Base-by-base conservation (phyloP, 805 yeast species). In the Zygoascus biomembranicola region DNA sequence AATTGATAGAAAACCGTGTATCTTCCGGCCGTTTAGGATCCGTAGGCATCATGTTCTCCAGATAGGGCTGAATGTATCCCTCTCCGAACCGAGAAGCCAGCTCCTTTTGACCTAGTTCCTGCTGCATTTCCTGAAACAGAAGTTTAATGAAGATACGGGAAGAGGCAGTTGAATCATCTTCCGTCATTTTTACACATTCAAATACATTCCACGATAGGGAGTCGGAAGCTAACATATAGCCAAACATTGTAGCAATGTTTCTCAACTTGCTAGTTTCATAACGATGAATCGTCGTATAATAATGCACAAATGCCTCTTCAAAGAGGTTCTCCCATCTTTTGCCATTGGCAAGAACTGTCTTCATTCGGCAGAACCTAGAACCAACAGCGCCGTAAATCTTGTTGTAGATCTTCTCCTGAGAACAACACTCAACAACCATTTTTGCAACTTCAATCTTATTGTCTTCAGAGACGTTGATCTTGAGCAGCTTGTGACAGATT, bases 371-470 rank as follows among this genome's bases (percentile, higher is more conserved):
- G 23, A 92, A 69, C 53, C 81, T 79, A 57, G 84, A 88, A 5
- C 85, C 86, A 23, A 89, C 78, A 1, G 82, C 76, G 4, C 96
- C 96, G 66, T 82, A 90, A 63, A 81, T 85, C 66, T 89, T 90
- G 47, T 95, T 84, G 66, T 89, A 92, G 0, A 92, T 82, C 58
- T 85, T 81, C 60, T 88, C 96, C 62, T 90, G 95, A 0, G 89
- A 78, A 66, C 96, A 85, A 55, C 92, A 81, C 65, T 85, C 85
- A 13, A 88, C 72, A 5, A 92, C 69, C 79, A 87, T 85, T 59
- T 85, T 90, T 8, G 79, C 81, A 13, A 88, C 73, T 59, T 78
- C 77, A 4, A 68, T 67, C 59, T 82, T 79, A 46, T 78, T 73
- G 10, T 57, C 60, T 13, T 49, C 51, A 1, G 74, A 70, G 8